phyloP scores from a whole-genome alignment of 495 filamentous ascomycete species.

The Trichocladium uniseriatum region DNA sequence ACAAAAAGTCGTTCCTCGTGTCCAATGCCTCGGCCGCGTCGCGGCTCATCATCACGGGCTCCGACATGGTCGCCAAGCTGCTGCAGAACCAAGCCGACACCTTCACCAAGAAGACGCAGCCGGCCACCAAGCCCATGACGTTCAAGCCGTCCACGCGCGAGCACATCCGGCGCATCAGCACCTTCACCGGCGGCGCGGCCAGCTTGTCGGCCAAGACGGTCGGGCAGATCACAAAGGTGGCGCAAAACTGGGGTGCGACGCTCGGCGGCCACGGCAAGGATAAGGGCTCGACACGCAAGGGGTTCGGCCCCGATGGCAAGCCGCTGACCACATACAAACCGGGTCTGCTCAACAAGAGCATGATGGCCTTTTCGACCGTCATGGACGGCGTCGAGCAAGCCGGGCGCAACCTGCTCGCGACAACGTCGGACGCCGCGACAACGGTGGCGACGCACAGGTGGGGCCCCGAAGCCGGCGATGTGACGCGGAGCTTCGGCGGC shows the following conservation, averaged over 20 bases:
- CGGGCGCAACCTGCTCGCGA: constrained; percentile 62
- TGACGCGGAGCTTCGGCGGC: constrained; percentile 64
- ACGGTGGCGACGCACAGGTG: constrained; percentile 76
- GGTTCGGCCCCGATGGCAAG: constrained; percentile 53
- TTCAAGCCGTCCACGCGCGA: constrained; percentile 81
- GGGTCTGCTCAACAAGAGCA: constrained; percentile 81
- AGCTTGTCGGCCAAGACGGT: constrained; percentile 76
- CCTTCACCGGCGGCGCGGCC: constrained; percentile 65
- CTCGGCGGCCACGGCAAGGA: constrained; percentile 52
- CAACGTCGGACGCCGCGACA: constrained; percentile 64
- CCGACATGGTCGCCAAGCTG: constrained; percentile 64
- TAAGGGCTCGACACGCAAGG: constrained; percentile 39
- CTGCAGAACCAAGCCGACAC: constrained; percentile 66
- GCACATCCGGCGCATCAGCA: constrained; percentile 77
- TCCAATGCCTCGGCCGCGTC: constrained; percentile 85
- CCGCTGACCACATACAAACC: constrained; percentile 66
- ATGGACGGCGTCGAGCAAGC: constrained; percentile 87
- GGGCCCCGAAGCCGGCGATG: constrained; percentile 68
- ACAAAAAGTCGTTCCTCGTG: constrained; percentile 76
- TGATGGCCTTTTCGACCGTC: constrained; percentile 95
- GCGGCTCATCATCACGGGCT: constrained; percentile 82
- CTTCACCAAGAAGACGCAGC: constrained; percentile 71
- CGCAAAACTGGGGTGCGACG: constrained; percentile 79
- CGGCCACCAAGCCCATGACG: constrained; percentile 66
- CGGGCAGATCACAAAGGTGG: constrained; percentile 66